Evolutionary conservation across 331 rosid genomes (phyloP), one percentile per base, ranked within the genome.

Genomic region (Quercus tomentella): DNA sequence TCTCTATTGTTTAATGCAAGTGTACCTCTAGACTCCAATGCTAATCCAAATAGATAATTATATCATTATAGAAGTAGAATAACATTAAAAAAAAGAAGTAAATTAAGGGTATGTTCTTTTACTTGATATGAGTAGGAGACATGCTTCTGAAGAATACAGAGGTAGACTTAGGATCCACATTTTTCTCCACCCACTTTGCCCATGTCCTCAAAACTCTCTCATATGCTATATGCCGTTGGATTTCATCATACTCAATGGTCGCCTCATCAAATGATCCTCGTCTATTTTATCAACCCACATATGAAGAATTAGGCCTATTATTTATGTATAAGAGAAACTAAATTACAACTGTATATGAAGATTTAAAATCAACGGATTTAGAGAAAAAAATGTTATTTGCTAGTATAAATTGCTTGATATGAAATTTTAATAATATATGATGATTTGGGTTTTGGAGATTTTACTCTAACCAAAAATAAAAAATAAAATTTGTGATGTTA

Each of bases 61-160:
- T 49, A 3, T 41, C 45, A 41, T 41, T 41, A 41, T 41, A 41
- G 45, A 41, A 41, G 45, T 41, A 41, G 45, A 41, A 41, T 41
- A 49, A 14, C 17, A 12, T 49, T 14, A 0, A 5, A 16, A 21
- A 66, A 63, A 79, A 71, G 17, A 25, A 10, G 68, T 14, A 52
- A 56, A 70, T 3, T 43, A 8, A 77, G 77, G 73, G 37, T 41
- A 5, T 62, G 45, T 69, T 16, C 1, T 45, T 55, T 89, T 92
- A 94, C 98, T 88, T 94, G 88, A 92, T 89, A 78, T 92, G 98
- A 68, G 89, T 94, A 77, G 98, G 97, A 22, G 97, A 91, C 91
- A 81, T 91, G 97, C 97, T 89, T 51, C 26, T 77, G 82, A 94
- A 94, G 82, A 92, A 94, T 58, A 94, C 92, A 4, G 82, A 87